Evolutionary conservation across 2,329 filamentous ascomycete species (phyloP), one percentile per base, ranked within the genome.

Genomic region (Beauveria asiatica): DNA sequence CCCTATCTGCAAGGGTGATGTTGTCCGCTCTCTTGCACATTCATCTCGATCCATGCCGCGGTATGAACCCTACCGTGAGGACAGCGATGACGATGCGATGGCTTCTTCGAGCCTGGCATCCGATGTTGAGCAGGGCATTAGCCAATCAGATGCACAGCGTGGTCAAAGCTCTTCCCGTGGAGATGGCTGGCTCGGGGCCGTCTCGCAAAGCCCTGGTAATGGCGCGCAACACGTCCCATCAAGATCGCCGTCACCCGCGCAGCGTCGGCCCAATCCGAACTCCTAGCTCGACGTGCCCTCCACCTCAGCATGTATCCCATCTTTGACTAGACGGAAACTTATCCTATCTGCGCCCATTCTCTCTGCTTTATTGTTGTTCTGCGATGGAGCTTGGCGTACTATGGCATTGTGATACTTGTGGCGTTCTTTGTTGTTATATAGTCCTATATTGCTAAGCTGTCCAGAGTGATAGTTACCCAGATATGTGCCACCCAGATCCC

Each of bases 1-100:
- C 68, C 94, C 94, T 0, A 97, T 99, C 62, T 99, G 94, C 78
- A 99, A 99, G 77, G 92, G 92, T 53, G 94, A 99, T 70, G 94
- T 99, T 41, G 93, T 99, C 17, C 78, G 83, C 33, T 86, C 83
- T 9, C 73, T 91, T 64, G 81, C 85, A 19, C 79, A 78, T 37
- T 78, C 79, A 10, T 75, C 77, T 16, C 73, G 79, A 6, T 81
- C 79, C 3, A 76, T 74, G 45, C 80, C 80, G 17, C 74, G 78
- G 37, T 83, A 83, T 61, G 81, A 82, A 50, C 74, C 79, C 2
- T 83, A 83, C 62, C 78, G 73, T n/a, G 81, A 83, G 59, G 80
- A 81, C 51, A 77, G 75, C 41, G 76, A 78, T 25, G 77, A 81
- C 0, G 79, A 72, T 8, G 75, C 71, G 2, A 74, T 73, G 54